Conservation (phyloP, 164 flowering plant species). For the Sedum album region DNA sequence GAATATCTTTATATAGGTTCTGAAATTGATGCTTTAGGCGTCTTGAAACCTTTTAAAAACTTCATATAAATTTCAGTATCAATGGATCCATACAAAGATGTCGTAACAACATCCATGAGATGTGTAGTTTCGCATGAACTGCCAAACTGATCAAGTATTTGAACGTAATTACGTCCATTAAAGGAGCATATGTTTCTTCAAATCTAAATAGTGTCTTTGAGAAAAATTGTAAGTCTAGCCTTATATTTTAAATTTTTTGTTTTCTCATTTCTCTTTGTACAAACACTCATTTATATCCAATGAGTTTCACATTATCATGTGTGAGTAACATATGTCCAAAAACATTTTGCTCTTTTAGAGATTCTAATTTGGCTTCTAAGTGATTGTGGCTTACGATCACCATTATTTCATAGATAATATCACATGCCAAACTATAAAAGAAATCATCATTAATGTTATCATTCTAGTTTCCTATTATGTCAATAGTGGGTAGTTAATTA, state of each 20-base stretch:
- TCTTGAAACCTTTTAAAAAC: not conserved
- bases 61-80: not conserved
- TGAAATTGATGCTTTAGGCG: not conserved
- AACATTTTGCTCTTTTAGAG: not conserved
- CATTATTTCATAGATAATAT: no score
- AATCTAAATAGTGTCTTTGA: not conserved
- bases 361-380: not conserved
- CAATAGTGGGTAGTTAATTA: no score
- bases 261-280: not conserved
- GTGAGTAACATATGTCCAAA: not conserved
- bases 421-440: no score
- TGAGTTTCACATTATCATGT: not conserved
- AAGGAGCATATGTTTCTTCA: not conserved
- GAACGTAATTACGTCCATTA: not conserved
- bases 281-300: not conserved
- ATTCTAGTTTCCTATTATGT: no score
- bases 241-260: no score
- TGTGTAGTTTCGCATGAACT: not conserved
- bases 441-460: no score
- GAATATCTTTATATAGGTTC: not conserved
- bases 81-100: not conserved
- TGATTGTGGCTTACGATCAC: no score
- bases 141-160: not conserved
- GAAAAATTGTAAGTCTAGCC: not conserved
- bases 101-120: not conserved